These are phyloP conservation scores for Hemileccinum rubropunctum DNA, from an alignment of 768 basidiomycete species.

Conservation along the genomic window DNA sequence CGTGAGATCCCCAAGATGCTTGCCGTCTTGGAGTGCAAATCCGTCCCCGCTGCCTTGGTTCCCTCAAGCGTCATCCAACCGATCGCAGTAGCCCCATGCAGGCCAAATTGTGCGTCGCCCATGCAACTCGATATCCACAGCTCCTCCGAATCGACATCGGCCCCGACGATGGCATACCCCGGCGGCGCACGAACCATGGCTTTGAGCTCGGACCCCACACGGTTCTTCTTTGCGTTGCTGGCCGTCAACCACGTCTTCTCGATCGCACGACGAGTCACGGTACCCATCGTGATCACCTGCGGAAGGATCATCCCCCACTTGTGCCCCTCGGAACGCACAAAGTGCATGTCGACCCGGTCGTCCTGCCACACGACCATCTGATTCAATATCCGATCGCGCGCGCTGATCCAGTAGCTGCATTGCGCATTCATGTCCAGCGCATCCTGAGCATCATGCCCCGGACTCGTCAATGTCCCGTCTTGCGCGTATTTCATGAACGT, in stretches of 20 bases:
- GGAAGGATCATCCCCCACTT: slow-evolving; percentile 93
- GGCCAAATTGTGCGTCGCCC: slow-evolving; percentile 97
- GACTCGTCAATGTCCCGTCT: slow-evolving; percentile 83
- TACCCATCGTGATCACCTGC: slow-evolving; percentile 97
- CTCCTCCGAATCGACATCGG: slow-evolving; percentile 98
- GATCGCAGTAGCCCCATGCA: slow-evolving; percentile 94
- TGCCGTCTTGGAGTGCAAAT: slow-evolving; percentile 96
- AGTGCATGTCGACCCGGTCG: slow-evolving; percentile 49
- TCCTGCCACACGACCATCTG: slow-evolving; percentile 92
- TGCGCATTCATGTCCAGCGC: slow-evolving; percentile 91
- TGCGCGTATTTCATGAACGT: slow-evolving; percentile 86
- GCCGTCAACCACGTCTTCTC: slow-evolving; percentile 99
- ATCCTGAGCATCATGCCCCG: slow-evolving; percentile 74
- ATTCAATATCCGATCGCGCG: slow-evolving; percentile 84
- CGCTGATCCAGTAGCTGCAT: slow-evolving; percentile 97
- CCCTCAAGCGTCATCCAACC: slow-evolving; percentile 99
- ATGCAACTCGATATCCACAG: slow-evolving; percentile 98
- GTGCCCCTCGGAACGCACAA: slow-evolving; percentile 33
- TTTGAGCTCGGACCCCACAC: slow-evolving; percentile 97
- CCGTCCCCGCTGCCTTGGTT: slow-evolving; percentile 91
- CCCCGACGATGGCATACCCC: slow-evolving; percentile 93
- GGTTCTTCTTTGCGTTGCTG: slow-evolving; percentile 95
- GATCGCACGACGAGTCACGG: slow-evolving; percentile 94
- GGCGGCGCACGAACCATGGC: slow-evolving; percentile 95
- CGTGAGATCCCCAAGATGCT: slow-evolving; percentile 88